These are phyloP conservation scores for Punica granatum DNA, from an alignment of 345 rosid species.

Conservation along the genomic window DNA sequence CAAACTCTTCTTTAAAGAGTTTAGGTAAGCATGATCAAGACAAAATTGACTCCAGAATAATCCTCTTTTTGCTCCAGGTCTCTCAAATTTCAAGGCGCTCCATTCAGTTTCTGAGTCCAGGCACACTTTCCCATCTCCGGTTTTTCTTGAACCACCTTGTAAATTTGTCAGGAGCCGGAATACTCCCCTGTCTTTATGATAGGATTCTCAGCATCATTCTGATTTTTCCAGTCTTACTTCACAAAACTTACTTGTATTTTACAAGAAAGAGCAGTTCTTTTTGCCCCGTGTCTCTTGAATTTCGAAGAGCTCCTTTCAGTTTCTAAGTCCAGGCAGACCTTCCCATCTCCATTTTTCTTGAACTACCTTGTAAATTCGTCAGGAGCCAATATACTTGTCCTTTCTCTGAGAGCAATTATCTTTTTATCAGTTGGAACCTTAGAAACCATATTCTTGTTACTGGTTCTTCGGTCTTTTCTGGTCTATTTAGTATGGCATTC, in stretches of 20 bases:
- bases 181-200: neutral
- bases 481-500: neutral
- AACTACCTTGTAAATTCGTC: no score
- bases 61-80: neutral
- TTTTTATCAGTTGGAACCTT: neutral
- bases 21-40: conserved; percentile 40
- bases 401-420: no score
- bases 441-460: neutral
- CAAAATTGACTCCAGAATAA: neutral
- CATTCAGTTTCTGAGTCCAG: neutral
- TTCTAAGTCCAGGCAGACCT: no score
- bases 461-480: neutral
- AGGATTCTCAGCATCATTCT: neutral
- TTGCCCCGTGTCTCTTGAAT: neutral
- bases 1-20: conserved; percentile 38
- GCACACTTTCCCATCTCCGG: neutral
- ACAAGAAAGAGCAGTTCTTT: neutral
- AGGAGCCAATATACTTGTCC: neutral
- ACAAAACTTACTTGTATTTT: neutral
- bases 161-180: neutral
- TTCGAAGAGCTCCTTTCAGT: no score
- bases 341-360: no score
- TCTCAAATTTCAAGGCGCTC: no score
- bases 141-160: neutral
- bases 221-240: neutral